A percentile compares a stretch with the other conserved stretches of the same genome.
phyloP scores from a whole-genome alignment of 345 rosid genomes.

The Hibiscus trionum region DNA sequence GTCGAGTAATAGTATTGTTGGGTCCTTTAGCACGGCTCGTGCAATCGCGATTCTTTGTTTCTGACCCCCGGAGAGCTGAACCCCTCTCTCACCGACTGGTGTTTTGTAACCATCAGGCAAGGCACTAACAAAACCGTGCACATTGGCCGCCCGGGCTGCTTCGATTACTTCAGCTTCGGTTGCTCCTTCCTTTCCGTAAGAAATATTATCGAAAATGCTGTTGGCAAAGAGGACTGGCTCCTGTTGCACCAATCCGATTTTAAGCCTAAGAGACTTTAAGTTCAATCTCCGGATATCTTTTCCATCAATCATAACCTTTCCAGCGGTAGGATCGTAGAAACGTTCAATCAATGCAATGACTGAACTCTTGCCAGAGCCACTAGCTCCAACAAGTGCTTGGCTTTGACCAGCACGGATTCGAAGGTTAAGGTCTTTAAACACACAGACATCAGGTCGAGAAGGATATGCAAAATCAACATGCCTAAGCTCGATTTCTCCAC shows the following conservation, averaged over 20 bases:
- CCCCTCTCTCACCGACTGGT: constrained; percentile 94
- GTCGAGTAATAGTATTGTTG: constrained; percentile 73
- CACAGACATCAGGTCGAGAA: constrained; percentile 72
- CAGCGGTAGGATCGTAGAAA: constrained; percentile 77
- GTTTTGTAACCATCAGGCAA: constrained; percentile 93
- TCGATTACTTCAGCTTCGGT: constrained; percentile 87
- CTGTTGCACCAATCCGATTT: constrained; percentile 94
- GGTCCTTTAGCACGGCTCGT: constrained; percentile 95
- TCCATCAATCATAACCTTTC: constrained; percentile 95
- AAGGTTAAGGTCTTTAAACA: constrained; percentile 72
- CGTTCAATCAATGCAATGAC: constrained; percentile 89
- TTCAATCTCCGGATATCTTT: constrained; percentile 80
- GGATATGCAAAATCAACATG: constrained; percentile 97
- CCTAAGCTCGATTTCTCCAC: constrained; percentile 91
- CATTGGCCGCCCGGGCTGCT: constrained; percentile 90
- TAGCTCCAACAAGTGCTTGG: constrained; percentile 96
- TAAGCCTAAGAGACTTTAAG: constrained; percentile 79
- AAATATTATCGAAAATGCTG: constrained; percentile 90
- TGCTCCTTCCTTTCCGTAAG: constrained; percentile 85
- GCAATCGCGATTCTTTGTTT: constrained; percentile 99
- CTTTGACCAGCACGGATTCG: constrained; percentile 95
- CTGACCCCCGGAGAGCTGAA: constrained; percentile 95
- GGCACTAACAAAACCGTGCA: constrained; percentile 81
- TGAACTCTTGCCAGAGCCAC: constrained; percentile 99
- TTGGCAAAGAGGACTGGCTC: constrained; percentile 95